A percentile compares a stretch with the other conserved stretches of the same genome.
These are phyloP conservation scores for Mimosa pudica DNA, from an alignment of 306 rosid genomes.

Conservation along the genomic window DNA sequence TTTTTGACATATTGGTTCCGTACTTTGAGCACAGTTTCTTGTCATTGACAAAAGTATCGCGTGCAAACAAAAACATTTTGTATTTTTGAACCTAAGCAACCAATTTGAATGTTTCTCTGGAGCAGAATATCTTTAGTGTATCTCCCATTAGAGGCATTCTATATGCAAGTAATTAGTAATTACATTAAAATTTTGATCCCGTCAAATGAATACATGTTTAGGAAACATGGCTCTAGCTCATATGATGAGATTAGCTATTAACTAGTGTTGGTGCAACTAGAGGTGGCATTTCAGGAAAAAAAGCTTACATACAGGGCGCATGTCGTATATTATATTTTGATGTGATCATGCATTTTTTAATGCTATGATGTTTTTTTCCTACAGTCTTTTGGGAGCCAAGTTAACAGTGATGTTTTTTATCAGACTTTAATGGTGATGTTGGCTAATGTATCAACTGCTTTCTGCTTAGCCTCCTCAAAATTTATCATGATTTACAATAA, in stretches of 20 bases:
- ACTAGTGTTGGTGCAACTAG: background rate
- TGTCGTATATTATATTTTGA: background rate
- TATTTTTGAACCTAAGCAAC: background rate
- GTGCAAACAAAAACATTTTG: background rate
- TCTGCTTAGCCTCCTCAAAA: slow-evolving; percentile 6
- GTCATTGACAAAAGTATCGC: background rate
- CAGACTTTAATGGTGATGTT: background rate
- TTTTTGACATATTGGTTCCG: background rate
- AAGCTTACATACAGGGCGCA: background rate
- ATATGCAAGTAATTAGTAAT: background rate
- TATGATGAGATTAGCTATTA: background rate
- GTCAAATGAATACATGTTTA: background rate
- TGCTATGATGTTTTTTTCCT: background rate
- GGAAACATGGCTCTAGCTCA: slow-evolving; percentile 6
- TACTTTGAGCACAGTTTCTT: background rate
- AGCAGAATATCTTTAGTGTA: background rate
- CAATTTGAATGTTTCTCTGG: background rate
- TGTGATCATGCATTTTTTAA: background rate
- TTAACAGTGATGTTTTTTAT: background rate
- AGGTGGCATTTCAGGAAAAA: background rate
- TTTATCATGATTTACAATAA: slow-evolving; percentile 1
- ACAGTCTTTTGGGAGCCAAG: background rate
- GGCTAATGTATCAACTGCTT: slow-evolving; percentile 22
- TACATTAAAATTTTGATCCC: background rate
- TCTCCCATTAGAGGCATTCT: background rate